Percentiles rank a stretch among this genome's conserved stretches.
Conservation (phyloP, 306 rosid genomes). For the Castanea sativa region DNA sequence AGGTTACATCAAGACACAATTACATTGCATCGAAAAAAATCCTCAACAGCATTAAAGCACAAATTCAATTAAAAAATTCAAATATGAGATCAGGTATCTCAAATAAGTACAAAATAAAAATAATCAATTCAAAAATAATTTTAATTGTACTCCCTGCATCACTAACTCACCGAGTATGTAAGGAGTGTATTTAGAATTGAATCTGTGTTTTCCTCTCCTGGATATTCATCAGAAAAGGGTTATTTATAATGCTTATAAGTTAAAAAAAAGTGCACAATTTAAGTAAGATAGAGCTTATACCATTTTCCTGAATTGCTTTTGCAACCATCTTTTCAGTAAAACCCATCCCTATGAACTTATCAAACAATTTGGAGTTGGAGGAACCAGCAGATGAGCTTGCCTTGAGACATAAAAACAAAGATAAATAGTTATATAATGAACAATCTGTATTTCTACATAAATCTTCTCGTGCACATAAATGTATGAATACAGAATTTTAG, state of each 20-base stretch:
- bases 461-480: neutral
- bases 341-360: conserved; percentile 73
- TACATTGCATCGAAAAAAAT: too few species aligned
- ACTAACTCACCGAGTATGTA: conserved; percentile 61
- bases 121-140: too few species aligned
- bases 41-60: too few species aligned
- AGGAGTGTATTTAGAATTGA: conserved; percentile 76
- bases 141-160: too few species aligned
- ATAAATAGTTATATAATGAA: conserved; percentile 23
- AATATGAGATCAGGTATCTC: too few species aligned
- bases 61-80: too few species aligned
- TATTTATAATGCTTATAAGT: conserved; percentile 14
- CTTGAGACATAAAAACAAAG: conserved; percentile 37
- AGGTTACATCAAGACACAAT: too few species aligned
- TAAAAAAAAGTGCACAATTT: conserved; percentile 13
- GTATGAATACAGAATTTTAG: neutral
- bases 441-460: neutral
- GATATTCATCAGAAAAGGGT: conserved; percentile 32
- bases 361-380: conserved; percentile 63
- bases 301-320: conserved; percentile 74
- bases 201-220: conserved; percentile 78
- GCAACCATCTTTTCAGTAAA: conserved; percentile 65
- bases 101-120: too few species aligned
- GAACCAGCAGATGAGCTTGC: conserved; percentile 64
- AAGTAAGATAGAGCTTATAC: conserved; percentile 43